Percentiles rank a stretch among this genome's conserved stretches.
Conservation (phyloP, 495 filamentous ascomycete species). For the Penicillium psychrofluorescens region DNA sequence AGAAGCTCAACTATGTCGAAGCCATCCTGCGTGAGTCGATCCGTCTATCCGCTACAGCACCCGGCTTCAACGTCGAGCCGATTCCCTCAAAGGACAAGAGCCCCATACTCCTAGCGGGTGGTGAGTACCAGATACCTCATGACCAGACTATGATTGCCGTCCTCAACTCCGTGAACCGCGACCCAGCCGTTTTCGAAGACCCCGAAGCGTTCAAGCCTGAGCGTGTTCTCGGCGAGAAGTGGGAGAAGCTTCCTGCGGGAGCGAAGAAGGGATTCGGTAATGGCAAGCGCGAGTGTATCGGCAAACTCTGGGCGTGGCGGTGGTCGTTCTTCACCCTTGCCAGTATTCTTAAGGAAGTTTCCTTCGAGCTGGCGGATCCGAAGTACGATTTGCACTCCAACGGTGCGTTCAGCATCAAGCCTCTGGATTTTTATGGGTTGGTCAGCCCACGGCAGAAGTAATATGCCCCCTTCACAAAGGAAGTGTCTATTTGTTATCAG, state of each 20-base stretch:
- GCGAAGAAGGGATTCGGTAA: conserved; percentile 67
- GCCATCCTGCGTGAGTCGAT: conserved; percentile 68
- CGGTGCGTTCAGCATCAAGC: conserved; percentile 33
- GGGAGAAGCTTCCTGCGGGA: conserved; percentile 47
- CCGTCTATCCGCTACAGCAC: conserved; percentile 59
- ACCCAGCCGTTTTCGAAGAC: conserved; percentile 60
- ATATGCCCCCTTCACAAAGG: neutral
- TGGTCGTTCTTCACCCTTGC: conserved; percentile 38
- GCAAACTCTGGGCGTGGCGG: conserved; percentile 60
- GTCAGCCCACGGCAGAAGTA: conserved; percentile 31
- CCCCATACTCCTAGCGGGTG: conserved; percentile 45
- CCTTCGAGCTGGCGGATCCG: conserved; percentile 36
- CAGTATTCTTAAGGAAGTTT: conserved; percentile 33
- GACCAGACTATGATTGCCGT: conserved; percentile 56
- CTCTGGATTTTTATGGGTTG: conserved; percentile 22
- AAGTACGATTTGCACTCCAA: conserved; percentile 32
- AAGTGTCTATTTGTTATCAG: neutral
- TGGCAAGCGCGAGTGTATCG: conserved; percentile 61
- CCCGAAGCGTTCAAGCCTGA: conserved; percentile 60
- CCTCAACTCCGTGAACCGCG: conserved; percentile 58
- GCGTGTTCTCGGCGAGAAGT: conserved; percentile 60
- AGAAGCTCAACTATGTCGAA: conserved; percentile 55
- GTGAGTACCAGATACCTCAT: conserved; percentile 58
- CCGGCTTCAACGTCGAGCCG: conserved; percentile 53
- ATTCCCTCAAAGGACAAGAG: conserved; percentile 46